Evolutionary conservation across 2,329 filamentous ascomycete species (phyloP), one percentile per base, ranked within the genome.

Genomic region (Fusarium robinianum): DNA sequence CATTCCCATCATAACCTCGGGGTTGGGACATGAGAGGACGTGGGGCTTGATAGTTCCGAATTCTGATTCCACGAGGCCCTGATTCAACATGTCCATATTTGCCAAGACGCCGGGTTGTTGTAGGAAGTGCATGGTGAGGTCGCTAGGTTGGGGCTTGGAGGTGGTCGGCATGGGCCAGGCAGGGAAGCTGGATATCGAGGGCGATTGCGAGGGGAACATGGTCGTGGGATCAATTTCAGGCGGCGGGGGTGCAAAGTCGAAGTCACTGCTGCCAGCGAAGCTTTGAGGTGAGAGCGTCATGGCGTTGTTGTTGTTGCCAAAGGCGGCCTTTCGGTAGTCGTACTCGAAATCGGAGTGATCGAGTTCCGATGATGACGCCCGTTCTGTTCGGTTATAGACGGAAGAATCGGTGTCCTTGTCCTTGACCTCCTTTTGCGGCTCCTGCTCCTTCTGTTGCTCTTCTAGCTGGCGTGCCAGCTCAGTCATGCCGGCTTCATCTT

Each of bases 41-140:
- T 80, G 76, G 9, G 78, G 77, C 67, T 81, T 80, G 53, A 81
- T 75, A 17, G 72, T 76, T 24, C 75, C 73, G 35, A 79, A 79
- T 26, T 77, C 74, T 3, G 72, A 72, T 50, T 79, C 77, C 18
- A 79, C 63, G 3, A 80, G 62, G 3, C 74, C 72, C 46, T 78
- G 76, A 39, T 68, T 74, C 21, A 79, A 64, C 66, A 78, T 66
- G 31, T 72, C 67, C 51, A 75, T 68, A 35, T 70, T 68, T 27
- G 72, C 68, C 54, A 73, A 69, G 37, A 72, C 62, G 10, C 67
- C 63, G 23, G 71, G 64, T 17, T 72, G 71, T 14, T 71, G 68
- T 38, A 76, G 58, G 26, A 72, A 74, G 30, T 75, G 70, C 48
- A 74, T 68, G 3, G 64, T 56, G 17, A 65, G 53, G 22, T 61